A percentile compares a stretch with the other conserved stretches of the same genome.
Evolutionary conservation across 345 rosid species (phyloP).

Genomic region (Pistacia vera): DNA sequence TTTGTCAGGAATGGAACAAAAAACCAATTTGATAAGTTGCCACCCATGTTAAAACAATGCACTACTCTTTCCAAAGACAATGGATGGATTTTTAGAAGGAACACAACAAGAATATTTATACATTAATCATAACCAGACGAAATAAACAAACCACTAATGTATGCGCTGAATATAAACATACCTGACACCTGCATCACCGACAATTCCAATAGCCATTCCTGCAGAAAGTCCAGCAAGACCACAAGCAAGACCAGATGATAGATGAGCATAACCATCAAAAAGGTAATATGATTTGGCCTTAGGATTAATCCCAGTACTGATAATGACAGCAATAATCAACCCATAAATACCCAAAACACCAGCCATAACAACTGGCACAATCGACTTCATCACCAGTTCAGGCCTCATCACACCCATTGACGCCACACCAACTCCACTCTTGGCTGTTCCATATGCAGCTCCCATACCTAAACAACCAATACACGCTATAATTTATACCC

Average conservation of each 20-base stretch:
- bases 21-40: background rate
- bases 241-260: conserved; percentile 94
- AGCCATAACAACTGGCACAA: conserved; percentile 98
- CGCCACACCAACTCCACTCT: conserved; percentile 95
- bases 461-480: conserved; percentile 71
- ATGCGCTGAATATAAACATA: conserved; percentile 20
- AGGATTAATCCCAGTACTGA: conserved; percentile 91
- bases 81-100: background rate
- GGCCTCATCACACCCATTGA: conserved; percentile 99
- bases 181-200: conserved; percentile 99
- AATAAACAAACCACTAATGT: background rate
- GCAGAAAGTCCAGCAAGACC: conserved; percentile 97
- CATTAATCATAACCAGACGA: background rate
- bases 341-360: conserved; percentile 97
- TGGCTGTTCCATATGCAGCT: conserved; percentile 95
- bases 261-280: conserved; percentile 92
- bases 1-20: background rate
- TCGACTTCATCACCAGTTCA: conserved; percentile 93
- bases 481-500: background rate
- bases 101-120: background rate
- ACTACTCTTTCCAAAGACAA: background rate
- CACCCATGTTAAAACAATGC: background rate
- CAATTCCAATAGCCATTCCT: conserved; percentile 97
- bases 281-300: conserved; percentile 92
- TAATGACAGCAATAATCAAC: conserved; percentile 90